Base-by-base conservation (phyloP, 352 stramenopile species). In the Globisporangium spinosum region DNA sequence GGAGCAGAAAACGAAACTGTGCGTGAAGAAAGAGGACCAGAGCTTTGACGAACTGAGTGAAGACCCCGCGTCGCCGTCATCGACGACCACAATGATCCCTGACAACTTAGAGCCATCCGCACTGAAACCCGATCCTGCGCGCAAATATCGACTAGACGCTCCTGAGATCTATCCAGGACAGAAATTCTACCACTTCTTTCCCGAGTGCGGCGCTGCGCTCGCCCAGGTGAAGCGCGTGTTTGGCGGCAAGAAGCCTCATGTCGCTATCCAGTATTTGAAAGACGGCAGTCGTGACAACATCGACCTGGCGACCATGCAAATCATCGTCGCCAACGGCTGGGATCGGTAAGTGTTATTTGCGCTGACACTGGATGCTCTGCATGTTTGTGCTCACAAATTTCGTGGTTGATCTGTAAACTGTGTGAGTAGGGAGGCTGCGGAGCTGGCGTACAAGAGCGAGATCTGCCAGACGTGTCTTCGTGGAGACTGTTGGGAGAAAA, bases 401-500 rank as follows among this genome's bases (percentile, higher is more conserved):
- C 10, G 40, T 65, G 27, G 58, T 32, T 32, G 20, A 49, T 49
- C 40, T 27, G 1, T 61, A 29, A 47, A 62, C 32, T 49, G 32
- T 10, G 51, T 20, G 51, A 45, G 34, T 34, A 89, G 80, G 2
- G 74, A 83, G 6, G 77, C 85, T 1, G 84, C 87, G 0, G 84
- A 95, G 64, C 58, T 93, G 23, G 85, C 84, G 25, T 90, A 81
- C 64, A 89, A 89, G 69, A 92, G 84, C 34, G 84, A 93, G 51
- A 87, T 94, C 51, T 95, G 87, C 38, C 87, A 95, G 67, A 80
- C 78, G n/a, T 95, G 88, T 71, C 65, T 95, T 15, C 88, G 87
- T 49, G 86, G 85, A 1, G 88, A 95, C 64, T 94, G 88, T 69
- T 90, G 75, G 72, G 80, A 94, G n/a, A 64, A 77, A 27, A 88